phyloP scores from a whole-genome alignment of 768 basidiomycete species.

The Albatrellus ellisii region DNA sequence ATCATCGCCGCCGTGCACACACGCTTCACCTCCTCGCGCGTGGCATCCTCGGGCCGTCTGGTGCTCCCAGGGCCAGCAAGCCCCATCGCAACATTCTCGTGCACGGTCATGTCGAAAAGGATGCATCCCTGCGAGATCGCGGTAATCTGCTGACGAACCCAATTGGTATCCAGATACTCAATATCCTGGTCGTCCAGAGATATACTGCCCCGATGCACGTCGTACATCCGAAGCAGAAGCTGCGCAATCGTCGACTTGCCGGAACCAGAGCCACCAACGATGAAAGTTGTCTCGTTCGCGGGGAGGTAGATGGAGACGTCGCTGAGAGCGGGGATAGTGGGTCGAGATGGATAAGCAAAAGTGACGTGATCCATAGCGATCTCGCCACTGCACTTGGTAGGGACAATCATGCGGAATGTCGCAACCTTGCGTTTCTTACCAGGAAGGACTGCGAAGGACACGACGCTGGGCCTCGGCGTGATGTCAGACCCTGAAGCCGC shows the following conservation, averaged over 20 bases:
- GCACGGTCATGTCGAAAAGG: slow-evolving; percentile 66
- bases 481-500: slow-evolving; percentile 17
- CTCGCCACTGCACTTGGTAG: slow-evolving; percentile 55
- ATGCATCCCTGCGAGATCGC: slow-evolving; percentile 73
- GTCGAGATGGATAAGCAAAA: slow-evolving; percentile 66
- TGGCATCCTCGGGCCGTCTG: slow-evolving; percentile 35
- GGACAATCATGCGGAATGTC: slow-evolving; percentile 50
- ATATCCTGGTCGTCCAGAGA: slow-evolving; percentile 74
- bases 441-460: slow-evolving; percentile 16
- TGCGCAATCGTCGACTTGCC: slow-evolving; percentile 66
- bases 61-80: slow-evolving; percentile 33
- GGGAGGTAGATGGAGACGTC: slow-evolving; percentile 58
- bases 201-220: slow-evolving; percentile 48
- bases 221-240: slow-evolving; percentile 62
- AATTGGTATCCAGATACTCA: slow-evolving; percentile 57
- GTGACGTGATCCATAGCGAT: slow-evolving; percentile 44
- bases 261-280: slow-evolving; percentile 68
- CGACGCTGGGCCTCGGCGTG: slow-evolving; percentile 11
- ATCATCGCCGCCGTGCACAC: slow-evolving; percentile 80
- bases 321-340: slow-evolving; percentile 41
- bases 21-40: slow-evolving; percentile 56
- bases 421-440: slow-evolving; percentile 24
- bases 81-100: slow-evolving; percentile 81
- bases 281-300: slow-evolving; percentile 61
- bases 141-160: slow-evolving; percentile 56